Conservation (phyloP, 352 stramenopile species). For the Globisporangium megalacanthum region DNA sequence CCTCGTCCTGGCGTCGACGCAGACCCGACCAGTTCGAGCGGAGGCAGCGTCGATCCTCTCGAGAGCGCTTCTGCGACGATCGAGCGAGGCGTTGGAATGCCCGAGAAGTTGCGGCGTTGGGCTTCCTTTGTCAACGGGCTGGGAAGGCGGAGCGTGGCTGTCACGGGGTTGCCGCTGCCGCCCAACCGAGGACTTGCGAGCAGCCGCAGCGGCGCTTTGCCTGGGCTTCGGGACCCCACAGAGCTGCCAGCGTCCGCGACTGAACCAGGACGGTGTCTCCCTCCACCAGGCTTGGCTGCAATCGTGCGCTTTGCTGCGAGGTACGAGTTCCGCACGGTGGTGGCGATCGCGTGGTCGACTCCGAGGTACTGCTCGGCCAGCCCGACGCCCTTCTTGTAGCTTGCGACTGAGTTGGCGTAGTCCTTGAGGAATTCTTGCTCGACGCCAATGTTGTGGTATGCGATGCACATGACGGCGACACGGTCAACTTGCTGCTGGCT, state of each 20-base stretch:
- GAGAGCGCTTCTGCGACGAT: constrained; percentile 54
- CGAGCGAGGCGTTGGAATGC: constrained; percentile 37
- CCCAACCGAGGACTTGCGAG: constrained; percentile 29
- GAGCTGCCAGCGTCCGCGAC: no score
- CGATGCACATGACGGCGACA: constrained; percentile 90
- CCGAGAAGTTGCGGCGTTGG: constrained; percentile 16
- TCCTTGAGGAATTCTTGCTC: constrained; percentile 95
- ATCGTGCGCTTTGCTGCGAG: constrained; percentile 74
- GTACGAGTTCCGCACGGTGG: constrained; percentile 89
- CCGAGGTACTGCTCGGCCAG: constrained; percentile 82
- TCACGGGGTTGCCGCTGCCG: neutral
- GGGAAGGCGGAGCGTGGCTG: constrained; percentile 27
- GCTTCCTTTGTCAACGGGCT: constrained; percentile 48
- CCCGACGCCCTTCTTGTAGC: constrained; percentile 91
- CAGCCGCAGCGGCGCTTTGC: constrained; percentile 23
- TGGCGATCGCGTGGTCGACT: constrained; percentile 86
- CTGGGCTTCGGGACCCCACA: constrained; percentile 13
- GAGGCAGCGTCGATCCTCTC: constrained; percentile 34
- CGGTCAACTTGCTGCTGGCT: constrained; percentile 55
- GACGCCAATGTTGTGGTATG: constrained; percentile 94
- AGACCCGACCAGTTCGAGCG: constrained; percentile 15
- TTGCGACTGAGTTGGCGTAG: constrained; percentile 85
- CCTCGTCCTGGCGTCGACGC: constrained; percentile 4
- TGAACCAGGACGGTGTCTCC: no score
- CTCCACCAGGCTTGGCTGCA: constrained; percentile 18